These are phyloP conservation scores for Phaeophleospora eucalypticola DNA, from an alignment of 2,329 filamentous ascomycete genomes.

Conservation along the genomic window DNA sequence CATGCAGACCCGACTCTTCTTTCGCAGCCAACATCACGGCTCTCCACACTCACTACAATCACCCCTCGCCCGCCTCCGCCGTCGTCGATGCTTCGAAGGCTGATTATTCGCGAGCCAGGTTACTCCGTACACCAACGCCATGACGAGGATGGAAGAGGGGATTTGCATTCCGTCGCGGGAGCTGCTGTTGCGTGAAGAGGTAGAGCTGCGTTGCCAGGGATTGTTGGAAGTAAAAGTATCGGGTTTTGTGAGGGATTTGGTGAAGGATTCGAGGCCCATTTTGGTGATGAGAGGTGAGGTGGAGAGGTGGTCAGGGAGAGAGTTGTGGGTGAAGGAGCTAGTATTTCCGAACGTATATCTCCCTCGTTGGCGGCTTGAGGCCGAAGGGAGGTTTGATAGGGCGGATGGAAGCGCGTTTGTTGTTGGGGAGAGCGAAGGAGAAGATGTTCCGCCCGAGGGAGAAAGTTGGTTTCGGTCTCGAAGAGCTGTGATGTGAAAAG, in stretches of 20 bases:
- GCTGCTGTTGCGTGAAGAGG: background rate
- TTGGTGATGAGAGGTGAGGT: no score
- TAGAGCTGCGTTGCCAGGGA: background rate
- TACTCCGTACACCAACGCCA: background rate
- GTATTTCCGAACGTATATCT: background rate
- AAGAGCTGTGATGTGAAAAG: no score
- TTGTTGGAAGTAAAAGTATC: no score
- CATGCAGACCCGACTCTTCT: no score
- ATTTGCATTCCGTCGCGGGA: background rate
- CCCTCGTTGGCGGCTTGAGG: background rate
- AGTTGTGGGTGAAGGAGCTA: no score
- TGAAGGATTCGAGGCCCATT: background rate
- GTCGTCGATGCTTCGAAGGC: background rate
- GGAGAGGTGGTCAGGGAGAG: no score
- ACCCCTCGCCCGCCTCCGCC: background rate
- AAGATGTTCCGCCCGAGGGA: background rate
- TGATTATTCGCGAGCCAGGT: background rate
- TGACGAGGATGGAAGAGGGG: background rate
- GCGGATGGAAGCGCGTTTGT: background rate
- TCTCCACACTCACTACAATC: background rate
- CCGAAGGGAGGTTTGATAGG: background rate
- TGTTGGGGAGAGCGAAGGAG: background rate
- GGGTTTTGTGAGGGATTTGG: background rate
- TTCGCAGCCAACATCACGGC: background rate
- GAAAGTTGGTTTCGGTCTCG: no score